Evolutionary conservation across 768 basidiomycete genomes (phyloP), one percentile per base, ranked within the genome.

Genomic region (Lyophyllum shimeji): DNA sequence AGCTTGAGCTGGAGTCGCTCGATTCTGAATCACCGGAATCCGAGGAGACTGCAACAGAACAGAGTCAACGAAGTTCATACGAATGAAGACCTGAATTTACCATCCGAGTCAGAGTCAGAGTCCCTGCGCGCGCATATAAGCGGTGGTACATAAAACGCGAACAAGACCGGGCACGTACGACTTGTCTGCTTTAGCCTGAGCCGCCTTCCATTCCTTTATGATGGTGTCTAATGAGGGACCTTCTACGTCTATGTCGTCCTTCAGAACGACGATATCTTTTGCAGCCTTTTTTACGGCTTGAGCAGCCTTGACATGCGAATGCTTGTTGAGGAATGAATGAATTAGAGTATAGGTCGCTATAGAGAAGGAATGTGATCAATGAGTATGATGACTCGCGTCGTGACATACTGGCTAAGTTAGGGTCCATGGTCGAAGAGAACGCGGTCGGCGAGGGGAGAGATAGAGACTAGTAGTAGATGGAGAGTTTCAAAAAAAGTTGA

Each of bases 291-390:
- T 90, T 48, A 93, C 74, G 0, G 87, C 85, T 55, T 80, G 75
- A 8, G 92, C 92, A 7, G 84, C 88, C 63, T 90, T 90, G 27
- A 67, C 66, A 68, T 93, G 87, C 0, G 81, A 78, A 46, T 79
- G 83, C 64, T 84, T 81, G 55, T 69, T 75, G 34, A 95, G 76
- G 71, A 94, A 95, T 8, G 82, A 74, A 65, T 92, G 81, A 55
- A 95, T 84, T 48, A 92, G 72, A 61, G 83, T 80, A 75, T 93
- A 95, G 3, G 89, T 86, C 21, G 78, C 92, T 93, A 65, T 20
- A 57, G 42, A 37, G 49, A 37, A 50, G 61, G 3, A 42, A 53
- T 37, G 52, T 51, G 37, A 46, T 50, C 42, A 46, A 3, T 40
- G 2, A 21, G n/a, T 9, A 24, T 27, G 7, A 37, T 17, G 23